Evolutionary conservation across 2,329 filamentous ascomycete species (phyloP), one percentile per base, ranked within the genome.

Genomic region (Lasiodiplodia gonubiensis): DNA sequence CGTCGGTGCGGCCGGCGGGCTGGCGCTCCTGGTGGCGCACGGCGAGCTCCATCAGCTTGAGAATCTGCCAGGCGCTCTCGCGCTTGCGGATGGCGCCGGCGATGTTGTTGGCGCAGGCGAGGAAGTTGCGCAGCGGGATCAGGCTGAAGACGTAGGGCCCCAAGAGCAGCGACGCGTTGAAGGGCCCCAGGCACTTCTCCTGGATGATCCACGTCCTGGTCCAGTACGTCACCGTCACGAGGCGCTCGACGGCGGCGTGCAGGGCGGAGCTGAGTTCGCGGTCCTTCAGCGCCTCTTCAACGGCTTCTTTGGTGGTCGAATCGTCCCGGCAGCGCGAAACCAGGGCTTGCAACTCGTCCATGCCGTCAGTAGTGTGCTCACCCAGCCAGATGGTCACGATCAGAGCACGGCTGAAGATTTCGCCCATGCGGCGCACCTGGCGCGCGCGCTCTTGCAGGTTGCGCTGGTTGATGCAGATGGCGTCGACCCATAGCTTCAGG

Each of bases 351-450:
- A 57, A 12, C 18, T 53, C 37, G 25, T n/a, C 23, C 35, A 64
- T 37, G 30, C 37, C 48, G 27, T 53, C 51, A 10, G 35, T 30
- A 6, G 35, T 30, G 14, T 64, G 35, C 48, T 64, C 48, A 4
- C 64, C 64, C 30, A 66, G 53, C 64, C 64, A 66, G 53, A 42
- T 54, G 52, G 53, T 52, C 18, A 66, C 64, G 18, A 42, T n/a
- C 21, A 46, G 30, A 0, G 64, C 53, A 18, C 30, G 21, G 61
- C 51, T 21, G 39, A 57, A 66, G 42, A 66, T 66, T 2, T 66
- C 27, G 35, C 52, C 51, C 64, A 66, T 66, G 42, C 23, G 33
- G 21, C 64, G 64, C 6, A 66, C 64, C 46, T 66, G 53, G 21
- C 52, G 53, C 3, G 52, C 18, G 21, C 53, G 51, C 14, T 66